A percentile compares a stretch with the other conserved stretches of the same genome.
phyloP scores from a whole-genome alignment of 192 early-diverging fungal genomes.

The Coemansia sp. region DNA sequence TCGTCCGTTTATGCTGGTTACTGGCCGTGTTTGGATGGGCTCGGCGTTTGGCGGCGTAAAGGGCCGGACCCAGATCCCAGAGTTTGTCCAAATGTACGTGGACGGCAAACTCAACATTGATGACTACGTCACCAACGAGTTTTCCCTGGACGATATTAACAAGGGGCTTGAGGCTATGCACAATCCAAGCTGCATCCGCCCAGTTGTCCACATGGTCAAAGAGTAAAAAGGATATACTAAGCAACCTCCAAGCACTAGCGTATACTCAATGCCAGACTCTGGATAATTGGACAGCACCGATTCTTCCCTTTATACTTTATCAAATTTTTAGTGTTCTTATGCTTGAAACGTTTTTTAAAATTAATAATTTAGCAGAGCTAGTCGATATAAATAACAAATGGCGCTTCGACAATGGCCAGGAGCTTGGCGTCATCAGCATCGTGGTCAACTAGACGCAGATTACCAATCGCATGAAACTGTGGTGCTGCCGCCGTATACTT shows the following conservation, averaged over 20 bases:
- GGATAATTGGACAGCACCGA: no score
- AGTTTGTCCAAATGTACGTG: conserved; percentile 84
- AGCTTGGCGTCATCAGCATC: conserved; percentile 27
- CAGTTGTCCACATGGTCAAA: conserved; percentile 41
- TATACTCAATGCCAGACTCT: no score
- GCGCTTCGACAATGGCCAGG: conserved; percentile 31
- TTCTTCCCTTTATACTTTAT: no score
- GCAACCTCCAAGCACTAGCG: no score
- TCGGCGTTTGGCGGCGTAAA: conserved; percentile 97
- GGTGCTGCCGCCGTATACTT: conserved; percentile 45
- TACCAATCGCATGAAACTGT: conserved; percentile 35
- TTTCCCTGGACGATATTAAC: conserved; percentile 83
- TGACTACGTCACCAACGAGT: conserved; percentile 84
- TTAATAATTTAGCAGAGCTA: neutral
- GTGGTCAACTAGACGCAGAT: conserved; percentile 29
- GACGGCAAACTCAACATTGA: conserved; percentile 86
- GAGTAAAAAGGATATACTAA: conserved; percentile 9
- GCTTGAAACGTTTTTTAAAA: no score
- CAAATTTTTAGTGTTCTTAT: no score
- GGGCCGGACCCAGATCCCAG: conserved; percentile 87
- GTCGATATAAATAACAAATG: conserved; percentile 47
- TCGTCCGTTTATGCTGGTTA: conserved; percentile 95
- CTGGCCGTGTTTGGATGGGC: conserved; percentile 94
- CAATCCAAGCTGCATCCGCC: conserved; percentile 62
- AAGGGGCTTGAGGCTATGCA: conserved; percentile 93